Conservation (phyloP, 768 basidiomycete genomes). For the Hirschioporus abietinus region DNA sequence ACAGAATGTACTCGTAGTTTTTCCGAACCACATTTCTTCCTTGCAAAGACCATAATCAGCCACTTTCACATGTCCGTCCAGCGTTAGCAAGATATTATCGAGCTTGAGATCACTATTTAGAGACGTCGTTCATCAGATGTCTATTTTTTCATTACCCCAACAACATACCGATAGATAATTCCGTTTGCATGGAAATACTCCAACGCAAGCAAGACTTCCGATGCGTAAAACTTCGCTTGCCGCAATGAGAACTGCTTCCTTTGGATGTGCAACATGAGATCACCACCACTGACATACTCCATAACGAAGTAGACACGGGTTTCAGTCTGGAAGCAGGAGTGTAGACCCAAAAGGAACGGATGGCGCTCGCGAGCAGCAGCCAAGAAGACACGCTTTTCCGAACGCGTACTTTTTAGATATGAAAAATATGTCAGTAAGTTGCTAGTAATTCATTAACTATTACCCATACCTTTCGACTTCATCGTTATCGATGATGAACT, state of each 20-base stretch:
- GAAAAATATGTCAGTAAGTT: conserved; percentile 4
- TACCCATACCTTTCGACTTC: conserved; percentile 89
- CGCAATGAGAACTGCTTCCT: conserved; percentile 97
- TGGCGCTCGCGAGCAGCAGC: conserved; percentile 96
- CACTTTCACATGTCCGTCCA: conserved; percentile 98
- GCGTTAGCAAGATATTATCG: conserved; percentile 93
- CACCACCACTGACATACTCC: conserved; percentile 99
- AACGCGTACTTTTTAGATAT: conserved; percentile 69
- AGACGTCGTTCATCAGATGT: background rate
- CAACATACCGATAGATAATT: conserved; percentile 90
- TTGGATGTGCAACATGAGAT: conserved; percentile 99
- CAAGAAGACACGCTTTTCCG: conserved; percentile 97
- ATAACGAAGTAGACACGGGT: conserved; percentile 99
- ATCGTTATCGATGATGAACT: conserved; percentile 99
- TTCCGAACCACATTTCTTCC: conserved; percentile 97
- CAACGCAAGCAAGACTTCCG: conserved; percentile 90
- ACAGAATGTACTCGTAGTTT: conserved; percentile 97
- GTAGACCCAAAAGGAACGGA: conserved; percentile 93
- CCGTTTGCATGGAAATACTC: conserved; percentile 99
- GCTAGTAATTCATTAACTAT: background rate
- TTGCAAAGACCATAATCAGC: conserved; percentile 99
- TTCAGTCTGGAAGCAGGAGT: conserved; percentile 99
- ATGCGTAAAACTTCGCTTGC: conserved; percentile 98
- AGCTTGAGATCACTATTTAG: conserved; percentile 83
- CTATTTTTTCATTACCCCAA: no score